phyloP scores from a whole-genome alignment of 805 yeast genomes.

The Citeromyces matritensis region DNA sequence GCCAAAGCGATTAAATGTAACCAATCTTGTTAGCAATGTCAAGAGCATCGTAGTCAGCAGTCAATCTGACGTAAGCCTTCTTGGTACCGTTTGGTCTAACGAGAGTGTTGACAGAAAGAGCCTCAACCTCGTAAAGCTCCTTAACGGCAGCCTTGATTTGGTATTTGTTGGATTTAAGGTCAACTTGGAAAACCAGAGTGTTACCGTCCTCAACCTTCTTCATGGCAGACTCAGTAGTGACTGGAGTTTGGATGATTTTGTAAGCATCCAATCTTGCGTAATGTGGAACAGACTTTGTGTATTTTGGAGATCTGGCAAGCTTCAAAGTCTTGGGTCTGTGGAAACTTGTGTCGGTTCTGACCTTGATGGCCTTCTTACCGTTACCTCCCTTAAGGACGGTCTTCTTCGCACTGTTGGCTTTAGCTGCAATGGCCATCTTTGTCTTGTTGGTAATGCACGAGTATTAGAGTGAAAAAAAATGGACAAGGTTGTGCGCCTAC shows the following conservation, averaged over 20 bases:
- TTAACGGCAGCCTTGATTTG: constrained; percentile 98
- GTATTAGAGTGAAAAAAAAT: constrained; percentile 1
- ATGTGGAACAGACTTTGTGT: constrained; percentile 96
- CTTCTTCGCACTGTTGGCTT: constrained; percentile 97
- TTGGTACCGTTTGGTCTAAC: constrained; percentile 99
- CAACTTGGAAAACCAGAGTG: constrained; percentile 98
- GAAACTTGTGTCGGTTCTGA: constrained; percentile 92
- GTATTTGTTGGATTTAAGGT: constrained; percentile 92
- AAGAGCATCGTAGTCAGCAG: constrained; percentile 98
- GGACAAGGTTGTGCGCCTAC: neutral
- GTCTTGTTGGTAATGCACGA: neutral
- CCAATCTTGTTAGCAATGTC: constrained; percentile 99
- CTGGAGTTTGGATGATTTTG: constrained; percentile 88
- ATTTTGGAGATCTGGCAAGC: constrained; percentile 88
- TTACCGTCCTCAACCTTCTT: constrained; percentile 99
- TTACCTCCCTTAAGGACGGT: constrained; percentile 96
- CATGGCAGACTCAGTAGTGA: constrained; percentile 97
- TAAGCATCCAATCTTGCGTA: constrained; percentile 92
- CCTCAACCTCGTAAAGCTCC: constrained; percentile 96
- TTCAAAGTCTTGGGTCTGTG: constrained; percentile 94
- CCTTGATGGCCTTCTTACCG: constrained; percentile 81
- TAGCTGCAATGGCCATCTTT: constrained; percentile 24
- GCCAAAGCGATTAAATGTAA: constrained; percentile 55
- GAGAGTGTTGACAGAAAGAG: constrained; percentile 87
- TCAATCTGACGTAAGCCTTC: constrained; percentile 98